phyloP scores from a whole-genome alignment of 2,329 filamentous ascomycete genomes.

The Trichoderma pleuroti region DNA sequence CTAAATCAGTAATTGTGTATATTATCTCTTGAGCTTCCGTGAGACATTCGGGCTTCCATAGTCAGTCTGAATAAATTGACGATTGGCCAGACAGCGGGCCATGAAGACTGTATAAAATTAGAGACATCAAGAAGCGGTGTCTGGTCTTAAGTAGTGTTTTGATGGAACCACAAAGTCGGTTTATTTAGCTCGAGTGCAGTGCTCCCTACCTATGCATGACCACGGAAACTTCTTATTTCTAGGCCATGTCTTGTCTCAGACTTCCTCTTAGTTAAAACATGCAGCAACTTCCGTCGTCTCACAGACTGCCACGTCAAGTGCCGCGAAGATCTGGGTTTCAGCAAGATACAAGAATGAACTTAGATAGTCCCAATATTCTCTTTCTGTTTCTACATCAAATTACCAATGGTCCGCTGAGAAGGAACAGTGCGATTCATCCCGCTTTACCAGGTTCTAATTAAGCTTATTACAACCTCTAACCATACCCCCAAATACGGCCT shows the following conservation, averaged over 20 bases:
- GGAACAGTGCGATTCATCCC: neutral
- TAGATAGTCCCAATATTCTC: neutral
- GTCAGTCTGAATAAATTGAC: neutral
- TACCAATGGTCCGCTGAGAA: neutral
- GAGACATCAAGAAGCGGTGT: neutral
- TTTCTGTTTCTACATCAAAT: neutral
- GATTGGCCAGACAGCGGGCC: neutral
- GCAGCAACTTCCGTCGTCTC: neutral
- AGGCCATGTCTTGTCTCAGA: neutral
- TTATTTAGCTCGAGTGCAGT: neutral
- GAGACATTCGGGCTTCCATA: neutral
- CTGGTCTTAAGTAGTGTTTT: neutral
- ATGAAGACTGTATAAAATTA: neutral
- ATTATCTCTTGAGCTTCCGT: neutral
- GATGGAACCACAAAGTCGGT: neutral
- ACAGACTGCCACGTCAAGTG: neutral
- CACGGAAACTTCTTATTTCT: neutral
- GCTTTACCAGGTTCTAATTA: neutral
- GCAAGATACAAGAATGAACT: neutral
- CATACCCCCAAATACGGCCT: neutral
- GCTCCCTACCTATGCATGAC: neutral
- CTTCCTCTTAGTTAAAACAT: neutral
- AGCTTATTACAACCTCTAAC: neutral
- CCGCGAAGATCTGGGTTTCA: neutral
- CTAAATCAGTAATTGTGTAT: neutral